Evolutionary conservation across 305 asterid species (phyloP).

Genomic region (Fraxinus sp.): DNA sequence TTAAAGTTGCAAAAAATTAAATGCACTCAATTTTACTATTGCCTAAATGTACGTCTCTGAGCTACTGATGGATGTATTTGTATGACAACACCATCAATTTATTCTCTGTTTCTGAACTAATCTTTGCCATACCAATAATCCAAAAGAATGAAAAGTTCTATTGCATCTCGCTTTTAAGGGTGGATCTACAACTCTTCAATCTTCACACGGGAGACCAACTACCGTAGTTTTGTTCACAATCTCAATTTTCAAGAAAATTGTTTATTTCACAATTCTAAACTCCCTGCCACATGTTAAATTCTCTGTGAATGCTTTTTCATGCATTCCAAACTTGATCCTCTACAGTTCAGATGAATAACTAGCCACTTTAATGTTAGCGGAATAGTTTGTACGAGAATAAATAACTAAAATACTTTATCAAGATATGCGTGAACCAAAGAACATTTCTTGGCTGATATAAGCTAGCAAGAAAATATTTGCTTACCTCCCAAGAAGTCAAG

Average conservation of each 20-base stretch:
- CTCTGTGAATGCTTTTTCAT: neutral
- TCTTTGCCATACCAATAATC: neutral
- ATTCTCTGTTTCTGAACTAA: neutral
- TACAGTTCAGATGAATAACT: neutral
- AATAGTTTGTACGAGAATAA: neutral
- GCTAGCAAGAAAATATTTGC: slow-evolving; percentile 9
- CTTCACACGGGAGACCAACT: neutral
- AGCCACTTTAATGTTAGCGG: neutral
- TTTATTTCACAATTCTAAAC: slow-evolving; percentile 1
- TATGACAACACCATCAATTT: neutral
- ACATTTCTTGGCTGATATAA: neutral
- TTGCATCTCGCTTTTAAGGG: neutral
- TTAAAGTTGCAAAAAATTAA: neutral
- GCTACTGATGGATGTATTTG: neutral
- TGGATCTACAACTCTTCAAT: neutral
- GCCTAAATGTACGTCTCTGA: neutral
- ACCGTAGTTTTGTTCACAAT: neutral
- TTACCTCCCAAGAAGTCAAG: slow-evolving; percentile 85
- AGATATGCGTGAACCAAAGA: neutral
- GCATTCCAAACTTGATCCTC: slow-evolving; percentile 8
- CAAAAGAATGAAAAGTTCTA: neutral
- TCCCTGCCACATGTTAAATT: neutral
- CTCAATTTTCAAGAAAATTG: neutral
- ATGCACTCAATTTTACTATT: neutral
- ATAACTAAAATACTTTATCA: neutral